These are phyloP conservation scores for Tolypocladium paradoxum DNA, from an alignment of 2,329 filamentous ascomycete genomes.

Conservation along the genomic window DNA sequence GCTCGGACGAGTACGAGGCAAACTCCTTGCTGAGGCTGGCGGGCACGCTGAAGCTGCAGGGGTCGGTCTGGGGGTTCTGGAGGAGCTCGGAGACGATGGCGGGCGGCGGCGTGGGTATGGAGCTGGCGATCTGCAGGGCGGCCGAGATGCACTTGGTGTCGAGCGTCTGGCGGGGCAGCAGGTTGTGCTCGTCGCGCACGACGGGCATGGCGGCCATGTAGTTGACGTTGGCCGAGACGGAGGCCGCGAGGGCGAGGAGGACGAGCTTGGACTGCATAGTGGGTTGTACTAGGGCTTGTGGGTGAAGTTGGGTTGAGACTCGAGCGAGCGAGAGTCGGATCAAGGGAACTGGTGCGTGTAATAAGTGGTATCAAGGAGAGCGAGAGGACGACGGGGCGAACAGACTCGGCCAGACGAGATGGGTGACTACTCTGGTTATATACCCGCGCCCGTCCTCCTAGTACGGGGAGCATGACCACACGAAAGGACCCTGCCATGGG, in stretches of 20 bases:
- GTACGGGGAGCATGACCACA: no score
- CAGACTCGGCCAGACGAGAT: no score
- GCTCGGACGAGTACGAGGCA: conserved; percentile 18
- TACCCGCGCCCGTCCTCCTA: no score
- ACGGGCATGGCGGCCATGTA: conserved; percentile 16
- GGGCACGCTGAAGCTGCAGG: conserved; percentile 21
- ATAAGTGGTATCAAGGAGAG: no score
- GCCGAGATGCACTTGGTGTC: conserved; percentile 12
- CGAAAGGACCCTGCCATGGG: no score
- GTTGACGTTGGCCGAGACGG: conserved; percentile 15
- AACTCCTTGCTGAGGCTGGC: conserved; percentile 18
- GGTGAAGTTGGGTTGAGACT: background rate
- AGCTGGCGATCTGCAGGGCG: conserved; percentile 11
- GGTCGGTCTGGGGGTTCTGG: conserved; percentile 16
- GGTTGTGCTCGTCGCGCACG: conserved; percentile 10
- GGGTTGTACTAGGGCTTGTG: background rate
- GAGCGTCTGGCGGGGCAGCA: conserved; percentile 14
- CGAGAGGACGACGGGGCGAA: no score
- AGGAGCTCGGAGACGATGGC: conserved; percentile 14
- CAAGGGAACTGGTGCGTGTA: no score
- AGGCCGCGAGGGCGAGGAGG: conserved; percentile 13
- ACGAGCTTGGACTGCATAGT: conserved; percentile 18
- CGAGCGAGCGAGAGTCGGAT: no score
- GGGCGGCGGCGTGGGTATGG: conserved; percentile 20
- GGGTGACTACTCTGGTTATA: no score